These are phyloP conservation scores for Aureobasidium sp. DNA, from an alignment of 2,329 filamentous ascomycete species.

Conservation along the genomic window DNA sequence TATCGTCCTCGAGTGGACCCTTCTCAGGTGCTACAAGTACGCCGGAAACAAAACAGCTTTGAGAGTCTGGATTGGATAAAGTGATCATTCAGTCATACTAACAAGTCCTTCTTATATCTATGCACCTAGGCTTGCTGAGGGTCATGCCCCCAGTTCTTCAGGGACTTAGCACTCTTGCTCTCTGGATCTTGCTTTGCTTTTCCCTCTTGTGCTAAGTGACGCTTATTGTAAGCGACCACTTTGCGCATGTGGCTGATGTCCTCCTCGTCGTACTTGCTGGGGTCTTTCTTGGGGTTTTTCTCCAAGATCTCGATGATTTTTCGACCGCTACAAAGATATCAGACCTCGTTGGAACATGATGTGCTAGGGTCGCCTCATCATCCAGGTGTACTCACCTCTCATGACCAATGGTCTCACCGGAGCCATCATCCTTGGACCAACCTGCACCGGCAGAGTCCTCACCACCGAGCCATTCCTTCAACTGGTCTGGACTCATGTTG, in stretches of 20 bases:
- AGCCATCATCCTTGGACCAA: constrained; percentile 49
- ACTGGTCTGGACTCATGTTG: constrained; percentile 55
- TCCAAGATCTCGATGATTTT: constrained; percentile 56
- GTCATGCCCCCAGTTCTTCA: constrained; percentile 51
- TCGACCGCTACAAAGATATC: constrained; percentile 40
- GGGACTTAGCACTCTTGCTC: constrained; percentile 47
- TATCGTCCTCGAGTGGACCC: neutral
- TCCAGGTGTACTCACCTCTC: constrained; percentile 34
- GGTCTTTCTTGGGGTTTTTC: constrained; percentile 50
- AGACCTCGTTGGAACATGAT: neutral
- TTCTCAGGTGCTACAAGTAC: too few relatives aligned
- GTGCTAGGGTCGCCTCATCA: too few relatives aligned
- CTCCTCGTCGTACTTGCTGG: constrained; percentile 47
- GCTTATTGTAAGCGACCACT: constrained; percentile 57
- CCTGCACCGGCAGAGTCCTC: constrained; percentile 51
- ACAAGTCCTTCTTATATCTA: neutral
- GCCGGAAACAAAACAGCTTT: neutral
- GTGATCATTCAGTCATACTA: neutral
- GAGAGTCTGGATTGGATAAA: neutral
- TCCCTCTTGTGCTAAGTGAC: constrained; percentile 57
- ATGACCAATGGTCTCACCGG: constrained; percentile 55
- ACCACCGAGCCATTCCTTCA: constrained; percentile 53
- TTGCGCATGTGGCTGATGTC: constrained; percentile 43
- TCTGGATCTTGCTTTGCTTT: constrained; percentile 47
- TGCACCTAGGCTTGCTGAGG: constrained; percentile 21